These are phyloP conservation scores for Aspergillus proliferans DNA, from an alignment of 2,329 filamentous ascomycete species.

Conservation along the genomic window DNA sequence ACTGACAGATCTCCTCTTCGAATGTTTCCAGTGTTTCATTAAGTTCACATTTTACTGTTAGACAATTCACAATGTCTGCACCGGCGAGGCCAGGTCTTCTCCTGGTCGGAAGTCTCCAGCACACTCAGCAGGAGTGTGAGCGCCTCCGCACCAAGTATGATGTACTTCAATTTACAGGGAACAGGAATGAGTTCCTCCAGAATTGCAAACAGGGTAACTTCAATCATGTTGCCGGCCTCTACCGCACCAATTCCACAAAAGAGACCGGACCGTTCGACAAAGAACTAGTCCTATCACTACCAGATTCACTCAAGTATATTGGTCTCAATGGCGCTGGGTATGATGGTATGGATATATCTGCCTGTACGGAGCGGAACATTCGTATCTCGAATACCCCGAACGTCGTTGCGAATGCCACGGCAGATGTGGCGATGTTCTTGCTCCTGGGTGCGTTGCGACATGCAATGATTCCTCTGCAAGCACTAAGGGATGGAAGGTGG, in stretches of 20 bases:
- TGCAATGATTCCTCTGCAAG: not conserved
- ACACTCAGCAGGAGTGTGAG: not conserved
- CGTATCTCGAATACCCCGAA: not conserved
- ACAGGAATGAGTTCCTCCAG: not conserved
- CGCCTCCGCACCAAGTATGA: not conserved
- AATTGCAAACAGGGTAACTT: not conserved
- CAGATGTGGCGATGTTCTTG: not conserved
- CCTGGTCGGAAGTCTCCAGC: not conserved
- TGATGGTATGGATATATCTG: not conserved
- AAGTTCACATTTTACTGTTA: not conserved
- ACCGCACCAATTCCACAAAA: not conserved
- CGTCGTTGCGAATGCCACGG: not conserved
- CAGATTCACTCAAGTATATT: not conserved
- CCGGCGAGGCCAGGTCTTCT: conserved; percentile 4
- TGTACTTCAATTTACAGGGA: not conserved
- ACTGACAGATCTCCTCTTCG: too few species aligned
- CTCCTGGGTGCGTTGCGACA: not conserved
- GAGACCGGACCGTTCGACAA: not conserved
- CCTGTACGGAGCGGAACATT: not conserved
- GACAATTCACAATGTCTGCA: not conserved
- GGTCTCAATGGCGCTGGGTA: not conserved
- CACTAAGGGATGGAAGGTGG: not conserved
- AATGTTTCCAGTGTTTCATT: too few species aligned
- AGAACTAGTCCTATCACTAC: not conserved
- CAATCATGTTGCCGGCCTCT: not conserved